Conservation (phyloP, 768 basidiomycete genomes). For the Psilocybe subaeruginosa region DNA sequence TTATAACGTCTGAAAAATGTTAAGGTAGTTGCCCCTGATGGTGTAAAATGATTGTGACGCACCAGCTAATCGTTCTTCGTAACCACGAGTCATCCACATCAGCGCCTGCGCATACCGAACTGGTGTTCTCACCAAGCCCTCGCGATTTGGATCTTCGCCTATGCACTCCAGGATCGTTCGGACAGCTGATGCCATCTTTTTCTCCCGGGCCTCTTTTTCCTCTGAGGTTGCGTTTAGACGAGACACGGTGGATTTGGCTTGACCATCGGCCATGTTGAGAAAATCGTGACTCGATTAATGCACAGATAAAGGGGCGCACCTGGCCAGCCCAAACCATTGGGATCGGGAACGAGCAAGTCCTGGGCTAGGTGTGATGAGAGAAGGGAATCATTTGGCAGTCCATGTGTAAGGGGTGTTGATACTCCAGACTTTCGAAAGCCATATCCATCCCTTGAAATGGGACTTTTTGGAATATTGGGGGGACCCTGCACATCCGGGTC, state of each 20-base stretch:
- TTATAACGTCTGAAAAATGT: conserved; percentile 81
- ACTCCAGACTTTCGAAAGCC: conserved; percentile 79
- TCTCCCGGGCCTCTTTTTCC: conserved; percentile 73
- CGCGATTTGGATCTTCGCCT: conserved; percentile 96
- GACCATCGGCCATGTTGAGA: background rate
- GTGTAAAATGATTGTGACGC: conserved; percentile 23
- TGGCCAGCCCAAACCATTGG: conserved; percentile 92
- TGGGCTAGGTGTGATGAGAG: conserved; percentile 36
- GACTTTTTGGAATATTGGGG: conserved; percentile 22
- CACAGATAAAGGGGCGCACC: conserved; percentile 47
- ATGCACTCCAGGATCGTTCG: conserved; percentile 95
- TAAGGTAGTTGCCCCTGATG: conserved; percentile 12
- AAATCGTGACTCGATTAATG: background rate
- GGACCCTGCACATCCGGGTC: background rate
- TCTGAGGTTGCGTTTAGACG: conserved; percentile 80
- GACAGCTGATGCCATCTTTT: conserved; percentile 81
- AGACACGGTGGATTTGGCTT: conserved; percentile 89
- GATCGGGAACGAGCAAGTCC: conserved; percentile 47
- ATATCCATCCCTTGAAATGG: conserved; percentile 71
- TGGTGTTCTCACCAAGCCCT: conserved; percentile 90
- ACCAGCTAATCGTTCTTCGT: conserved; percentile 95
- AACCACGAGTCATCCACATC: conserved; percentile 99
- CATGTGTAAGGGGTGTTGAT: conserved; percentile 56
- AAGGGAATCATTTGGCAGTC: conserved; percentile 36
- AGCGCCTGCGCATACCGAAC: conserved; percentile 96